phyloP scores from a whole-genome alignment of 495 filamentous ascomycete species.

The Usnea hakonensis region DNA sequence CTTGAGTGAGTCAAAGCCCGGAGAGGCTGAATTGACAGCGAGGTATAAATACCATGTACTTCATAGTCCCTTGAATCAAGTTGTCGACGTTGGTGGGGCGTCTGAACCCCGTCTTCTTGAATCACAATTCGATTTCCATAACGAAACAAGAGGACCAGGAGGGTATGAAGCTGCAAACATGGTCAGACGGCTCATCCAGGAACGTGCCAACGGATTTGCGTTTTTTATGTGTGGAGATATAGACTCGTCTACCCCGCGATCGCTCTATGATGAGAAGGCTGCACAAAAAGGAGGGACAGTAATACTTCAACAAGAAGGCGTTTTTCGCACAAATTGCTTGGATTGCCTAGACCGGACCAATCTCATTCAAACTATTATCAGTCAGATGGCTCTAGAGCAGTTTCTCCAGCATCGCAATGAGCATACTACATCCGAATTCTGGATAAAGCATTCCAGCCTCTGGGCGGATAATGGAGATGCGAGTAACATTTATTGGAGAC shows the following conservation, averaged over 20 bases:
- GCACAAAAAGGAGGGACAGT: slow-evolving; percentile 49
- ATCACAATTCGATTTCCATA: slow-evolving; percentile 92
- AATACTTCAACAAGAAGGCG: slow-evolving; percentile 81
- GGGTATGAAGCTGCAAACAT: slow-evolving; percentile 82
- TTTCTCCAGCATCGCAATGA: slow-evolving; percentile 66
- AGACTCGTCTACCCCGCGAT: slow-evolving; percentile 33
- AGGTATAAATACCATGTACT: slow-evolving; percentile 70
- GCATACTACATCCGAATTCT: slow-evolving; percentile 65
- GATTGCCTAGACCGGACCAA: slow-evolving; percentile 97
- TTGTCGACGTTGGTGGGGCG: slow-evolving; percentile 31
- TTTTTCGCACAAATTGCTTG: slow-evolving; percentile 93
- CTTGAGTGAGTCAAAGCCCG: slow-evolving; percentile 75
- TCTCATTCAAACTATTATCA: slow-evolving; percentile 90
- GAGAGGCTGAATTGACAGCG: slow-evolving; percentile 71
- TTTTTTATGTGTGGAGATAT: slow-evolving; percentile 78
- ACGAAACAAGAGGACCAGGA: slow-evolving; percentile 76
- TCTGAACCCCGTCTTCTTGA: slow-evolving; percentile 63
- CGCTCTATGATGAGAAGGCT: slow-evolving; percentile 22
- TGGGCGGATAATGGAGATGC: slow-evolving; percentile 99
- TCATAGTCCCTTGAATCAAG: slow-evolving; percentile 56
- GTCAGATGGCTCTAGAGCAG: slow-evolving; percentile 76
- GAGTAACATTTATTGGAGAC: slow-evolving; percentile 4
- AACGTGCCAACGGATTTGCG: slow-evolving; percentile 76
- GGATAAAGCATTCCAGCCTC: slow-evolving; percentile 79
- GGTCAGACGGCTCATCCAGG: slow-evolving; percentile 64